Evolutionary conservation across 1,284 basidiomycete species (phyloP), one percentile per base, ranked within the genome.

Genomic region (Microbotryum saponariae): DNA sequence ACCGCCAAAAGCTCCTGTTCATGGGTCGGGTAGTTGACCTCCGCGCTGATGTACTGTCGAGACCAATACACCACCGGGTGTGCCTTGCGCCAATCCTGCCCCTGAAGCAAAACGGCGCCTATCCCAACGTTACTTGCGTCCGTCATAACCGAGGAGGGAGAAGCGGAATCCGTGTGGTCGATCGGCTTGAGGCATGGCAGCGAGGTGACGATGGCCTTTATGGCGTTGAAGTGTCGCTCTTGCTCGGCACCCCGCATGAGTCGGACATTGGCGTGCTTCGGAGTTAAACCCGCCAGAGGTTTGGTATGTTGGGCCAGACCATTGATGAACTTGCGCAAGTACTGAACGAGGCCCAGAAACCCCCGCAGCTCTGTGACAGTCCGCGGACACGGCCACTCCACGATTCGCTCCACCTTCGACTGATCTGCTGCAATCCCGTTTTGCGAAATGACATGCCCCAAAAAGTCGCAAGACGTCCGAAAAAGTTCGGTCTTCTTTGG

Each of bases 281-380:
- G 10, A 10, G 6, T 37, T 37, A 37, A 37, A 37, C 10, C 33
- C 9, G 33, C 9, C 14, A 37, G 33, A 37, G 33, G 33, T 37
- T 37, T 37, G 9, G 14, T 37, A 10, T 37, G 33, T 37, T 74
- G 60, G 0, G 74, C 75, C 0, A 80, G 74, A 0, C 52, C 21
- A 0, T 76, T 77, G 0, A 81, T 71, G 60, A 77, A 79, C 1
- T 66, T 52, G 0, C 71, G 65, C 6, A 80, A 59, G 53, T 77
- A 81, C 0, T 74, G 60, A 0, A 77, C 73, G 0, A 80, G 65
- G 0, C 79, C 78, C 0, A 81, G 60, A 62, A 79, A 81, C 0
- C 71, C 56, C 0, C 69, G 61, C 0, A 78, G 73, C 16, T 78
- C 72, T 0, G 64, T 71, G 0, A 75, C 64, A 0, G 64, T 70